These are phyloP conservation scores for Backusella circina DNA, from an alignment of 192 early-diverging fungal genomes.

Conservation along the genomic window DNA sequence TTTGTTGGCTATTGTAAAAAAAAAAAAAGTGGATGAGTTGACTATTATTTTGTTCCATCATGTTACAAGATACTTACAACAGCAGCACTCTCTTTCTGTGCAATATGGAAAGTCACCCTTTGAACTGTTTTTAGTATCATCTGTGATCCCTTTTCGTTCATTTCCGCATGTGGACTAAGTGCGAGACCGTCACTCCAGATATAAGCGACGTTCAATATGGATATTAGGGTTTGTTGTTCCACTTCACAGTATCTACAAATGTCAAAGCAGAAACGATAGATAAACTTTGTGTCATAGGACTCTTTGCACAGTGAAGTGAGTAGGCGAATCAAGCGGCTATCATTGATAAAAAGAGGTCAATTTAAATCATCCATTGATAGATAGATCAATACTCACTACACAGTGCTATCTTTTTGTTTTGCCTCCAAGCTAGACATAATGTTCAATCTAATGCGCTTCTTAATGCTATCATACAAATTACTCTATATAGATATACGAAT, in stretches of 20 bases:
- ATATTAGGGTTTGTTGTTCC: neutral
- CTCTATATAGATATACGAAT: neutral
- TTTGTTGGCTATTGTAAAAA: neutral
- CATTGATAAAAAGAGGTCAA: neutral
- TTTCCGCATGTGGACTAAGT: neutral
- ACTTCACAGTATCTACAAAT: neutral
- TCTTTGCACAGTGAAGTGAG: neutral
- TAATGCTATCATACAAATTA: neutral
- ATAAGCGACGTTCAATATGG: neutral
- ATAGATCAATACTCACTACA: neutral
- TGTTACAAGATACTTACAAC: neutral
- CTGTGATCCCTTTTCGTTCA: neutral
- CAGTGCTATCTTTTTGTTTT: neutral
- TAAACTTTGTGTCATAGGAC: neutral
- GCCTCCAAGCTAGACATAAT: neutral
- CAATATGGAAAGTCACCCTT: neutral
- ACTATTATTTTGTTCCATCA: neutral
- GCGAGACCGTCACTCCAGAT: neutral
- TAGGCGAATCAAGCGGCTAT: neutral
- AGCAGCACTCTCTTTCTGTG: neutral
- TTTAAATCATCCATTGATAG: neutral
- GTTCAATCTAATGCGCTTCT: neutral
- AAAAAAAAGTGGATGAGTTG: no score
- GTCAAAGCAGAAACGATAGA: neutral
- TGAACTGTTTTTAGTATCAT: neutral